Conservation (phyloP, 2,329 filamentous ascomycete species). For the Trichoderma citrinoviride region DNA sequence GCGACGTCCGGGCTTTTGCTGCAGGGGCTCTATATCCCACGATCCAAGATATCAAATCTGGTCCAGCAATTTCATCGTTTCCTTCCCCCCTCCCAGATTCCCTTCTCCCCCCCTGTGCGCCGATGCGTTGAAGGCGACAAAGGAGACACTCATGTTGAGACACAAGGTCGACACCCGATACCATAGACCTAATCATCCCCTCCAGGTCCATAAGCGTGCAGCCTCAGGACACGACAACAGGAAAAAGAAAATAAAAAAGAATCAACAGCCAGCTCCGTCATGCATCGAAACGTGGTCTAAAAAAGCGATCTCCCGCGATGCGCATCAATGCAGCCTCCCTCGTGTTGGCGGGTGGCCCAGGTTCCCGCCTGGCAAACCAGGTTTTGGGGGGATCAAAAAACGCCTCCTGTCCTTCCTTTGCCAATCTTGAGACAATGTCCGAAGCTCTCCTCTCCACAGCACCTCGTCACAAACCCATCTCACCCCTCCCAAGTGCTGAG, state of each 20-base stretch:
- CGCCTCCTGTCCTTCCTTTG: slow-evolving; percentile 13
- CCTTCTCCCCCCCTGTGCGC: slow-evolving; percentile 16
- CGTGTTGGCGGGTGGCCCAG: slow-evolving; percentile 28
- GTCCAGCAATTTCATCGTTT: slow-evolving; percentile 19
- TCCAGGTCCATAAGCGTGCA: slow-evolving; percentile 30
- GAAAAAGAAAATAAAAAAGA: slow-evolving; percentile 44
- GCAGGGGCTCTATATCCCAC: slow-evolving; percentile 23
- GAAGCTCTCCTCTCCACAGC: slow-evolving; percentile 28
- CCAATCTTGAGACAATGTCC: slow-evolving; percentile 31
- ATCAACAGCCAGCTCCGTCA: slow-evolving; percentile 47
- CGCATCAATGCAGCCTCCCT: slow-evolving; percentile 37
- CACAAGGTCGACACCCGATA: slow-evolving; percentile 23
- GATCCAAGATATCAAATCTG: slow-evolving; percentile 21
- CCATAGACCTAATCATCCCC: slow-evolving; percentile 28
- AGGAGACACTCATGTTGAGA: slow-evolving; percentile 21
- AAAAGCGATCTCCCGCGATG: slow-evolving; percentile 39
- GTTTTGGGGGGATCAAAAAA: slow-evolving; percentile 27
- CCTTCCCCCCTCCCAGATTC: not conserved
- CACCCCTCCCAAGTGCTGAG: slow-evolving; percentile 24
- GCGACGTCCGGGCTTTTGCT: slow-evolving; percentile 21
- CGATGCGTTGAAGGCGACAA: slow-evolving; percentile 17
- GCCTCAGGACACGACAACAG: slow-evolving; percentile 33
- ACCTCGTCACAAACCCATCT: slow-evolving; percentile 31
- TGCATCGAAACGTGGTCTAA: slow-evolving; percentile 52
- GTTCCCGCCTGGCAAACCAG: slow-evolving; percentile 29